Evolutionary conservation across 1,284 basidiomycete genomes (phyloP).

Genomic region (Boletus smithii): DNA sequence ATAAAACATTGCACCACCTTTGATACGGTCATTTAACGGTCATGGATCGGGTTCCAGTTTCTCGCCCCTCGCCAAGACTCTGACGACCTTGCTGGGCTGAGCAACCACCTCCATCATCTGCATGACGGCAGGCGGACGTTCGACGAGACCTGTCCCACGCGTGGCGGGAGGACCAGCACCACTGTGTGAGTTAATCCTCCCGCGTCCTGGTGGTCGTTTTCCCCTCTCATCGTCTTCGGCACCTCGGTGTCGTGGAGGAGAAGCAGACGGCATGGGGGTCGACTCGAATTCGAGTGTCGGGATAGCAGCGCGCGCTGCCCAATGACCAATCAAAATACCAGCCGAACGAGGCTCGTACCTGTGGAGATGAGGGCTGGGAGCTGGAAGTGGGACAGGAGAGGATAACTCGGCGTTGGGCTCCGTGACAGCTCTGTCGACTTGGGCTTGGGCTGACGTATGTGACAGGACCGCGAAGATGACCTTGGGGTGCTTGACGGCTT

Average conservation of each 20-base stretch:
- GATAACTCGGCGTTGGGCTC: conserved; percentile 36
- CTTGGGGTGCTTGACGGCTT: conserved; percentile 34
- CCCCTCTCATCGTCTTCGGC: conserved; percentile 36
- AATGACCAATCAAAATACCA: conserved; percentile 58
- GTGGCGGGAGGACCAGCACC: conserved; percentile 14
- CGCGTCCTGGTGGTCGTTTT: conserved; percentile 31
- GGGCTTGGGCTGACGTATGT: conserved; percentile 36
- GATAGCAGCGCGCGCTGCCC: conserved; percentile 64
- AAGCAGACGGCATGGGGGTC: conserved; percentile 26
- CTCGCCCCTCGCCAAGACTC: conserved; percentile 75
- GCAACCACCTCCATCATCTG: conserved; percentile 72
- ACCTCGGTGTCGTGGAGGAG: conserved; percentile 23
- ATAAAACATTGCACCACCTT: conserved; percentile 14
- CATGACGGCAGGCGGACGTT: conserved; percentile 67
- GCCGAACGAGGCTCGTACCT: conserved; percentile 63
- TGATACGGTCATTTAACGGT: conserved; percentile 1
- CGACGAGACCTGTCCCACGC: conserved; percentile 48
- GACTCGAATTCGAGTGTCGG: conserved; percentile 53
- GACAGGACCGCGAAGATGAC: conserved; percentile 60
- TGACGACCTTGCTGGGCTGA: conserved; percentile 66
- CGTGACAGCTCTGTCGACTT: conserved; percentile 31
- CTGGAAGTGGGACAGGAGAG: conserved; percentile 63
- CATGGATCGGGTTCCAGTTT: conserved; percentile 56
- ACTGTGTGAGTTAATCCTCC: conserved; percentile 30
- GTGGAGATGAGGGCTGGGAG: conserved; percentile 51